phyloP scores from a whole-genome alignment of 1,284 basidiomycete genomes.

The Papiliotrema fonsecae region DNA sequence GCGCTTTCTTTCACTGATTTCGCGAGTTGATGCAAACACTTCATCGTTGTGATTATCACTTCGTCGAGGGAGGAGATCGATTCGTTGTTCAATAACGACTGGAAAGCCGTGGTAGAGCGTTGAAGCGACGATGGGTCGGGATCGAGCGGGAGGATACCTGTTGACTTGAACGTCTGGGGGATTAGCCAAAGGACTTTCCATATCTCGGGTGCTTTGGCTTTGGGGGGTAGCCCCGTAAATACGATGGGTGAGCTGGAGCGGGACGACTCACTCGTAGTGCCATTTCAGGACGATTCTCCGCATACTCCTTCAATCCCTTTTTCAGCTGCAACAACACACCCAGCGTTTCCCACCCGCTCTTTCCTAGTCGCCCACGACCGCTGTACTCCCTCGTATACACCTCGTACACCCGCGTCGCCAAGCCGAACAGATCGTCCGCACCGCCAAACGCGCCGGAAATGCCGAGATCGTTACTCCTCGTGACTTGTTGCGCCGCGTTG shows the following conservation, averaged over 20 bases:
- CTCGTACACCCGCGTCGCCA: constrained; percentile 75
- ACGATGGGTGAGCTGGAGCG: too few species aligned
- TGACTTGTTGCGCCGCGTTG: constrained; percentile 48
- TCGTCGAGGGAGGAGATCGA: constrained; percentile 85
- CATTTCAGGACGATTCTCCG: constrained; percentile 65
- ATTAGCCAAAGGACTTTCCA: constrained; percentile 24
- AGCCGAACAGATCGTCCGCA: constrained; percentile 59
- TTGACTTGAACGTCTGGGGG: constrained; percentile 72
- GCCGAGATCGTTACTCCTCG: constrained; percentile 13
- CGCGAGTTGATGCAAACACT: constrained; percentile 75
- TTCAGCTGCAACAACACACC: constrained; percentile 70
- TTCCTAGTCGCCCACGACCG: constrained; percentile 68
- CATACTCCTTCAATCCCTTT: constrained; percentile 73
- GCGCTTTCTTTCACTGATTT: constrained; percentile 68
- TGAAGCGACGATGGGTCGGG: constrained; percentile 82
- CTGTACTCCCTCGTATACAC: constrained; percentile 80
- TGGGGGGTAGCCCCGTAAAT: too few species aligned
- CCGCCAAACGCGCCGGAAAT: constrained; percentile 42
- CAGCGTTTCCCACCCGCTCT: constrained; percentile 63
- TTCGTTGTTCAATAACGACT: constrained; percentile 69
- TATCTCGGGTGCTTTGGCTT: too few species aligned
- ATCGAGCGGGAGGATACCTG: constrained; percentile 82
- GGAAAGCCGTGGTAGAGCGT: constrained; percentile 83
- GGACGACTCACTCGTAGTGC: too few species aligned
- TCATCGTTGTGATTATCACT: constrained; percentile 91